A percentile compares a stretch with the other conserved stretches of the same genome.
Conservation (phyloP, 2,329 filamentous ascomycete genomes). For the Alternaria arborescens region DNA sequence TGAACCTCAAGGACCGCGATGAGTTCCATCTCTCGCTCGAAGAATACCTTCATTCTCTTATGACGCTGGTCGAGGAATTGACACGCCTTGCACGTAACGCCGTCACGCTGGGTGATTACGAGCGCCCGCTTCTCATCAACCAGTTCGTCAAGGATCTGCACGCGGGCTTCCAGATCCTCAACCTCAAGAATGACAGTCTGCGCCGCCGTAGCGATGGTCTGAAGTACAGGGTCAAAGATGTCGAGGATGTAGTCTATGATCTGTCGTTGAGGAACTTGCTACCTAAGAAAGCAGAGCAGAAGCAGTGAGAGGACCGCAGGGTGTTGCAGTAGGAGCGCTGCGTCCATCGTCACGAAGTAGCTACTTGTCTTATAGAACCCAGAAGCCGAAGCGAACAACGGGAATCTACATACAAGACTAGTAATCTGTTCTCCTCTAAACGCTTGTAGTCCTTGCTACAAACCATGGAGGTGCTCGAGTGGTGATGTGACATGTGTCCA, state of each 20-base stretch:
- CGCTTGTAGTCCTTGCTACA: background rate
- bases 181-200: slow-evolving; percentile 94
- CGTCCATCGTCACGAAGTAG: background rate
- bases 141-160: slow-evolving; percentile 95
- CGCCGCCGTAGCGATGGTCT: slow-evolving; percentile 89
- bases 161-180: slow-evolving; percentile 94
- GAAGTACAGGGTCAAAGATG: slow-evolving; percentile 97
- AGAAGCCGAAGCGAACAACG: too few species aligned
- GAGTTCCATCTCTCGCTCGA: slow-evolving; percentile 96
- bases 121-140: slow-evolving; percentile 85
- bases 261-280: slow-evolving; percentile 85
- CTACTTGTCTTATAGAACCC: background rate
- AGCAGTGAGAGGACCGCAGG: slow-evolving; percentile 5
- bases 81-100: slow-evolving; percentile 91
- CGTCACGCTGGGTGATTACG: slow-evolving; percentile 89
- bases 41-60: slow-evolving; percentile 91
- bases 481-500: background rate
- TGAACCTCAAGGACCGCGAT: slow-evolving; percentile 89
- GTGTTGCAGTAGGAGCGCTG: background rate
- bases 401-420: background rate
- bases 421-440: background rate
- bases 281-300: slow-evolving; percentile 36
- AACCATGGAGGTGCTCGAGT: slow-evolving; percentile 13
- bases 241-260: slow-evolving; percentile 98
- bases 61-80: slow-evolving; percentile 88